Percentiles rank a stretch among this genome's conserved stretches.
Evolutionary conservation across 148 eudicot species (phyloP).

Genomic region (Chenopodium quinoa): DNA sequence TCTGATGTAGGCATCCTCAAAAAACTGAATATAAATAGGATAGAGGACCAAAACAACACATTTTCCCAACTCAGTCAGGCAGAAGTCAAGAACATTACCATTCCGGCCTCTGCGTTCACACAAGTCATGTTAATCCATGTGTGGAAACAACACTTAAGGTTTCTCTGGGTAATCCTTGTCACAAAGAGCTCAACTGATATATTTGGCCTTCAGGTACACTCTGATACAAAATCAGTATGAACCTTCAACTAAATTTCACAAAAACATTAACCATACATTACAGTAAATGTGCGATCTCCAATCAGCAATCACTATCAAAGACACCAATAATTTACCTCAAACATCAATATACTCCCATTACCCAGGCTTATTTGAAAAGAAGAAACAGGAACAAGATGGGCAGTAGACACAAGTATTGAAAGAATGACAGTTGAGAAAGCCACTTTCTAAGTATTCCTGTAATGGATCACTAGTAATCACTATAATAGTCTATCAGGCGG

Average conservation of each 20-base stretch:
- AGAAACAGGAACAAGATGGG: not conserved
- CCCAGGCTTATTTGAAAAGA: not conserved
- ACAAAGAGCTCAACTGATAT: slow-evolving; percentile 56
- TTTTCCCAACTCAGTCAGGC: not conserved
- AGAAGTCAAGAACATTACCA: slow-evolving; percentile 30
- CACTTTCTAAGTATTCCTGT: no score
- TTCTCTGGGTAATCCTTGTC: slow-evolving; percentile 65
- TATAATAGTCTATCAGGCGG: no score
- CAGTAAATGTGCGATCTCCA: not conserved
- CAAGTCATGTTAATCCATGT: slow-evolving; percentile 56
- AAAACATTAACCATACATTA: not conserved
- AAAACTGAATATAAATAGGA: not conserved
- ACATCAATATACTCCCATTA: slow-evolving; percentile 3
- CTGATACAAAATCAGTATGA: slow-evolving; percentile 29
- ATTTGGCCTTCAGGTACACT: slow-evolving; percentile 61
- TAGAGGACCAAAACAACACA: not conserved
- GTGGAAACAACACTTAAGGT: slow-evolving; percentile 50
- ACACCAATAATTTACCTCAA: not conserved
- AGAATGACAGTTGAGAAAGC: no score
- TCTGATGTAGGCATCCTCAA: not conserved
- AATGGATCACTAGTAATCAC: no score
- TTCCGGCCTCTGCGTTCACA: slow-evolving; percentile 51
- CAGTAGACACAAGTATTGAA: not conserved
- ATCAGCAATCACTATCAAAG: not conserved
- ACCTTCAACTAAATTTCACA: not conserved